phyloP scores from a whole-genome alignment of 2,329 filamentous ascomycete genomes.

The Epichloe festucae region DNA sequence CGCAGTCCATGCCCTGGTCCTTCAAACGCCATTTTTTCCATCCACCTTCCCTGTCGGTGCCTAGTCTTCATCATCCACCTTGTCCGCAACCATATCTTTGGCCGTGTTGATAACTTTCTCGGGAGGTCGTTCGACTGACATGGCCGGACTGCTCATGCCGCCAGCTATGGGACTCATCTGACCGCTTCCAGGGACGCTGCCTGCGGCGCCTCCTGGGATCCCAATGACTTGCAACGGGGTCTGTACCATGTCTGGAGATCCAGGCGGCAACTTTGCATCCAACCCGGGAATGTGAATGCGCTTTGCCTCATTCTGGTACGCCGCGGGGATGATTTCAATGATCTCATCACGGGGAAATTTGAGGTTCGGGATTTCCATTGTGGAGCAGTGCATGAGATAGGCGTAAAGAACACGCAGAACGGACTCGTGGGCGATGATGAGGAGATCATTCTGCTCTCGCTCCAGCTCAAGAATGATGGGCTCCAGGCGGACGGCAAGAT shows the following conservation, averaged over 20 bases:
- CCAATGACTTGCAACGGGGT: slow-evolving; percentile 50
- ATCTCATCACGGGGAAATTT: slow-evolving; percentile 95
- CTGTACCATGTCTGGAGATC: slow-evolving; percentile 67
- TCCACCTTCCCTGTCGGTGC: not conserved
- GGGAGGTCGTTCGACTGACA: slow-evolving; percentile 29
- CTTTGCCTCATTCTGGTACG: slow-evolving; percentile 92
- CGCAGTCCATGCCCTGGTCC: not conserved
- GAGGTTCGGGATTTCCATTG: slow-evolving; percentile 82
- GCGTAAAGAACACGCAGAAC: slow-evolving; percentile 95
- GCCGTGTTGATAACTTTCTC: slow-evolving; percentile 37
- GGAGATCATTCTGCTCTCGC: slow-evolving; percentile 90
- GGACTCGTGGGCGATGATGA: slow-evolving; percentile 96
- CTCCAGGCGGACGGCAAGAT: slow-evolving; percentile 92
- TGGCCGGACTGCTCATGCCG: slow-evolving; percentile 31
- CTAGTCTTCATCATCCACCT: slow-evolving; percentile 39
- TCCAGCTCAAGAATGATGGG: slow-evolving; percentile 96
- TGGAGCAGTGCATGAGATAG: slow-evolving; percentile 97
- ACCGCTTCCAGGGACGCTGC: slow-evolving; percentile 17
- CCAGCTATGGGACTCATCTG: slow-evolving; percentile 36
- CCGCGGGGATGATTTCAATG: slow-evolving; percentile 95
- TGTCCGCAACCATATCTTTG: slow-evolving; percentile 38
- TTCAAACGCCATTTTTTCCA: too few species aligned
- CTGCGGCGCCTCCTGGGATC: slow-evolving; percentile 13
- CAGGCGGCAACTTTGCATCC: slow-evolving; percentile 55
- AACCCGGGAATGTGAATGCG: slow-evolving; percentile 70